A percentile compares a stretch with the other conserved stretches of the same genome.
Evolutionary conservation across 208 protist species (phyloP).

Genomic region (Phytomonas serpens): DNA sequence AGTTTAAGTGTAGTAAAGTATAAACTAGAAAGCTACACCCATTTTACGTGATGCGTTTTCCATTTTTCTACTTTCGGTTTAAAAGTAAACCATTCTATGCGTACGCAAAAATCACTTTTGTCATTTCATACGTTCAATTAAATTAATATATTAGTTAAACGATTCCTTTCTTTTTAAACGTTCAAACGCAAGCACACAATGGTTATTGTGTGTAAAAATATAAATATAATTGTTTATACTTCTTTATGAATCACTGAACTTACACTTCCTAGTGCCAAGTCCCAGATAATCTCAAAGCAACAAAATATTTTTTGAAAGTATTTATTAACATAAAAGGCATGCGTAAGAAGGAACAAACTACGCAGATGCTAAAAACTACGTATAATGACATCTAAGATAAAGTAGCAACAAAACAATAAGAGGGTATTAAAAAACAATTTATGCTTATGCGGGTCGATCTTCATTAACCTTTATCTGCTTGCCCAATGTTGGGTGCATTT

Average conservation of each 20-base stretch:
- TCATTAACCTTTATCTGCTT: no score
- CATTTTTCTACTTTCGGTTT: no score
- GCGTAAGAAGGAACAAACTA: not conserved
- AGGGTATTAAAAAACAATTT: not conserved
- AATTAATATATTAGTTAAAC: conserved; percentile 1
- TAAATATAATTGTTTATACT: conserved; percentile 1
- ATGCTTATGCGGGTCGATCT: no score
- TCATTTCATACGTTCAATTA: conserved; percentile 2
- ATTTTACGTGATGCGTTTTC: no score
- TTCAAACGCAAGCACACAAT: conserved; percentile 4
- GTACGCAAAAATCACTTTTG: not conserved
- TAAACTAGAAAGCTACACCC: no score
- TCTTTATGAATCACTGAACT: not conserved
- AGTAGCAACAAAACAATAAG: not conserved
- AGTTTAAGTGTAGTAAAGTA: not conserved
- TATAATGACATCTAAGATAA: not conserved
- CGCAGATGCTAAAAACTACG: conserved; percentile 1
- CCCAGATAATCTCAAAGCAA: not conserved
- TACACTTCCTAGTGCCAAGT: not conserved
- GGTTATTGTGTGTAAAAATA: not conserved
- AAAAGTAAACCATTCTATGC: no score
- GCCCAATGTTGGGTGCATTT: no score
- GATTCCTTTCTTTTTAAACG: not conserved
- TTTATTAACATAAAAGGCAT: not conserved
- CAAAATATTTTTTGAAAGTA: not conserved